phyloP scores from a whole-genome alignment of 768 basidiomycete genomes.

The Pleurotus platypus region DNA sequence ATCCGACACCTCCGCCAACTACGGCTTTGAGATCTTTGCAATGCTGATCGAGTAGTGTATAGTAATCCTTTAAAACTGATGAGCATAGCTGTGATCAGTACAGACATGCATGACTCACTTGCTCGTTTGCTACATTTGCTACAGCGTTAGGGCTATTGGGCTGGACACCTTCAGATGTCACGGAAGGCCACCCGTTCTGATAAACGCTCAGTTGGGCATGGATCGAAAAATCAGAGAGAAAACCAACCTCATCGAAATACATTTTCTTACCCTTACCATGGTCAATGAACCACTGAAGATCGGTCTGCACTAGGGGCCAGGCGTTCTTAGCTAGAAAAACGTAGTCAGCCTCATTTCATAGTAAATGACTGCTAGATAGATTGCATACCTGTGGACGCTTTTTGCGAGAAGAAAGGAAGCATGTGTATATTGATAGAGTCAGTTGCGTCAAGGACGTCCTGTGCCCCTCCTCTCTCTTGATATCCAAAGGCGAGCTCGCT shows the following conservation, averaged over 20 bases:
- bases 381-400: conserved; percentile 40
- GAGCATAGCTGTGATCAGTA: not conserved
- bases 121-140: conserved; percentile 44
- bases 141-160: conserved; percentile 51
- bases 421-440: conserved; percentile 57
- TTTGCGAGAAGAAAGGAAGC: conserved; percentile 51
- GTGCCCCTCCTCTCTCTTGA: conserved; percentile 46
- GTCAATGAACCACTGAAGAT: conserved; percentile 54
- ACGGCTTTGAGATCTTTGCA: conserved; percentile 49
- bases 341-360: not conserved
- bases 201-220: not conserved
- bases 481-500: conserved; percentile 46
- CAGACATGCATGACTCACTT: conserved; percentile 24
- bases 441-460: conserved; percentile 46
- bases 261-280: conserved; percentile 61
- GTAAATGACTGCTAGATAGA: too few species aligned
- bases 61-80: conserved; percentile 39
- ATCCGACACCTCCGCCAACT: conserved; percentile 52
- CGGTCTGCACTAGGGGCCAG: conserved; percentile 48
- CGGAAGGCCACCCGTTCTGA: conserved; percentile 66
- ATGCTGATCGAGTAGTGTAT: conserved; percentile 45
- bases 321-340: conserved; percentile 34
- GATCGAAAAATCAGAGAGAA: not conserved
- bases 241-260: conserved; percentile 51
- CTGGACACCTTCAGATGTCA: conserved; percentile 46